Evolutionary conservation across 495 filamentous ascomycete species (phyloP), one percentile per base, ranked within the genome.

Genomic region (Glutinoglossum americanum): DNA sequence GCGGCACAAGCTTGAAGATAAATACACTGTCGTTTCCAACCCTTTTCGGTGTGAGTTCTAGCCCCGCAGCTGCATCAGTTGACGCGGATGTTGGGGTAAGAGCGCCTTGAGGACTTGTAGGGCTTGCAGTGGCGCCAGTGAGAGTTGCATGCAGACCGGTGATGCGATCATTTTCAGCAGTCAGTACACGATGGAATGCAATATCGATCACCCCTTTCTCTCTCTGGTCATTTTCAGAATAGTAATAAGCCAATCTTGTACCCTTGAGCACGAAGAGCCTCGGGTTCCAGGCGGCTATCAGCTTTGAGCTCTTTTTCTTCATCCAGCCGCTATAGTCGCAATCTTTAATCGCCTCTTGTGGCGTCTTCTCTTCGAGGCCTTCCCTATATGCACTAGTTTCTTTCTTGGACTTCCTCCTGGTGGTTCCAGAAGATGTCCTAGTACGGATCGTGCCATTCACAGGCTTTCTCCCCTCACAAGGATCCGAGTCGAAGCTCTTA

Each of bases 301-400:
- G 72, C 61, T 92, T 92, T 1, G 87, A 87, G 51, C 87, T 94
- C 64, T 89, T 82, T 76, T 99, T 99, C 74, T 94, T 97, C 93
- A 99, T 99, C 93, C 93, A 99, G 26, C 93, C 93, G 61, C 81
- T 88, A 64, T 89, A 99, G 63, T 99, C 92, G 51, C 87, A 90
- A 57, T 80, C 82, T 55, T 77, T 71, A 69, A 95, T 89, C 60
- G 92, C 87, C 65, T 94, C 86, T 54, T 80, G 74, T 0, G 93
- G 93, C 0, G 78, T 72, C 62, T 89, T 85, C 69, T 87, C 85
- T 63, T 85, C 80, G 21, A 97, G 71, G 1, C 93, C 93, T 15
- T 84, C 84, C 15, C 79, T 85, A 70, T 95, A 97, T 5, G 93
- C 92, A 64, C 87, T 94, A 1, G 92, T 97, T 57, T 87, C 81